Conservation (phyloP, 2,329 filamentous ascomycete genomes). For the Alternaria brassicae region DNA sequence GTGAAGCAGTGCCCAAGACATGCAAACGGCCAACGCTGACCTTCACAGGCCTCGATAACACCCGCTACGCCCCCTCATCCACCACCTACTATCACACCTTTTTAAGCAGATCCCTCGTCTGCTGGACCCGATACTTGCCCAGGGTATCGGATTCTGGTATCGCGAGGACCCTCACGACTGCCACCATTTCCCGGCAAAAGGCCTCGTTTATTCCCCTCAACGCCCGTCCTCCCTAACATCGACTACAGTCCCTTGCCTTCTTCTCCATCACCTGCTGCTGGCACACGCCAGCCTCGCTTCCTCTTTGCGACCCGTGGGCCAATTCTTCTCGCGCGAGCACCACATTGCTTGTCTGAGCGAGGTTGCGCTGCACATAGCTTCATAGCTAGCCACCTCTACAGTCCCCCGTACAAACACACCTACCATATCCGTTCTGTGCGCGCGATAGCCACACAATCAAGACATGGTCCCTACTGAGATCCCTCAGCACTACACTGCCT, state of each 20-base stretch:
- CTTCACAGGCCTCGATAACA: slow-evolving; percentile 71
- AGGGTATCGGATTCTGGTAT: slow-evolving; percentile 84
- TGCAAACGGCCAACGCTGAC: slow-evolving; percentile 20
- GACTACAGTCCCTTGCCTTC: slow-evolving; percentile 66
- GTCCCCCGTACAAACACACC: slow-evolving; percentile 13
- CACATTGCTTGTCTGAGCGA: slow-evolving; percentile 96
- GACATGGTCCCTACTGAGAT: slow-evolving; percentile 88
- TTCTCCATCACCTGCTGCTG: slow-evolving; percentile 70
- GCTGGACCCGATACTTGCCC: slow-evolving; percentile 82
- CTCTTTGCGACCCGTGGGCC: slow-evolving; percentile 75
- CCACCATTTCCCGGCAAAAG: slow-evolving; percentile 88
- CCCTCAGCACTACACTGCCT: slow-evolving; percentile 81
- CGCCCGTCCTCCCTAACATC: slow-evolving; percentile 90
- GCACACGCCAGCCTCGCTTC: slow-evolving; percentile 79
- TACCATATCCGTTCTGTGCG: slow-evolving; percentile 21
- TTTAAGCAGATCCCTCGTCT: slow-evolving; percentile 72
- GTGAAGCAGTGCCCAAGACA: slow-evolving; percentile 4
- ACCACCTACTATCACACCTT: slow-evolving; percentile 34
- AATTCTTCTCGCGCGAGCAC: slow-evolving; percentile 95
- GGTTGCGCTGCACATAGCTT: slow-evolving; percentile 82
- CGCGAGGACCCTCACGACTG: slow-evolving; percentile 67
- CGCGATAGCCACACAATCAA: slow-evolving; percentile 44
- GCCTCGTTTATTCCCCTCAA: slow-evolving; percentile 82
- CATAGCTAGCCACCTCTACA: slow-evolving; percentile 29
- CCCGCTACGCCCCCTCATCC: slow-evolving; percentile 52